These are phyloP conservation scores for Yamadazyma akitaensis DNA, from an alignment of 805 yeast species.

Conservation along the genomic window DNA sequence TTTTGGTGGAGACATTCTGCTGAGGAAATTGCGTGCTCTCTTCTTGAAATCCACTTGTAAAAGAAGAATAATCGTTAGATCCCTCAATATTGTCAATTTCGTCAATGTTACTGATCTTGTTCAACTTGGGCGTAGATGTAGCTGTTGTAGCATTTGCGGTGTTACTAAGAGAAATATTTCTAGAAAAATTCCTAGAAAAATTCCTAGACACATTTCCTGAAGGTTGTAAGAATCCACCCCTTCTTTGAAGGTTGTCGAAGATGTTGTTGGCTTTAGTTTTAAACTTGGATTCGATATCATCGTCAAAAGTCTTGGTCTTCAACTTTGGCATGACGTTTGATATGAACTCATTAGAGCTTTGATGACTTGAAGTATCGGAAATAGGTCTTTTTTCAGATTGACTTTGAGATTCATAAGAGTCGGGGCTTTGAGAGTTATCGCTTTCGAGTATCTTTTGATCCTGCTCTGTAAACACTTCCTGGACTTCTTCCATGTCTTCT, in stretches of 20 bases:
- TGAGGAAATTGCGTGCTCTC: slow-evolving; percentile 16
- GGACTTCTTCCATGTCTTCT: slow-evolving; percentile 2
- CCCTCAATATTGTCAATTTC: slow-evolving; percentile 6
- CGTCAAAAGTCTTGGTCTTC: slow-evolving; percentile 21
- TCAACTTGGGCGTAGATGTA: slow-evolving; percentile 38
- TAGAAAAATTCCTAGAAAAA: not conserved
- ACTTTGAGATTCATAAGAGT: not conserved
- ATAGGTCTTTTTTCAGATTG: not conserved
- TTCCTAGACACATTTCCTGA: not conserved
- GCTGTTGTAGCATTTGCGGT: slow-evolving; percentile 21
- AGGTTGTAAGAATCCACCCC: slow-evolving; percentile 24
- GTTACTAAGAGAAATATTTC: not conserved
- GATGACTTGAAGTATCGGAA: not conserved
- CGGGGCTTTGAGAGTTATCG: not conserved
- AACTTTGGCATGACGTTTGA: slow-evolving; percentile 17
- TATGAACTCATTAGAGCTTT: not conserved
- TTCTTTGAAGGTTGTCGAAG: slow-evolving; percentile 35
- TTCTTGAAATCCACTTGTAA: slow-evolving; percentile 30
- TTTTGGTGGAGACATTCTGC: slow-evolving; percentile 1
- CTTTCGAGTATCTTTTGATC: not conserved
- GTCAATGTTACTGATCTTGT: slow-evolving; percentile 16
- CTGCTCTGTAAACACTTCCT: not conserved
- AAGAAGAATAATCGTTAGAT: slow-evolving; percentile 28
- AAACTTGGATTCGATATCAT: slow-evolving; percentile 35
- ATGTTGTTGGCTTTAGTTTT: slow-evolving; percentile 37